Evolutionary conservation across 768 basidiomycete genomes (phyloP).

Genomic region (Suillus discolor): DNA sequence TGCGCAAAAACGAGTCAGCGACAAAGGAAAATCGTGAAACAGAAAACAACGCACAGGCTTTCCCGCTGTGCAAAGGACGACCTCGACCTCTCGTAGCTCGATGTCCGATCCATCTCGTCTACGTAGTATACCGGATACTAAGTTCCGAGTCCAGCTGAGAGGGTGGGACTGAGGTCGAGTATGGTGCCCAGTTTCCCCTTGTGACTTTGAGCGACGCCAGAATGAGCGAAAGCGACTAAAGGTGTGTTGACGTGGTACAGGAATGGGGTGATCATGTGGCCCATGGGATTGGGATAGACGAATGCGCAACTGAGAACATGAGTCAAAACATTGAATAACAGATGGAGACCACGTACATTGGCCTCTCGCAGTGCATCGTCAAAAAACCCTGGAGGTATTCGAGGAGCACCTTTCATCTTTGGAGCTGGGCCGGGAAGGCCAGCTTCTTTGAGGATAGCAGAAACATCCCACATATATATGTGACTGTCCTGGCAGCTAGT

Average conservation of each 20-base stretch:
- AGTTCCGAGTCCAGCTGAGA: not conserved
- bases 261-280: not conserved
- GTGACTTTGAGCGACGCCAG: not conserved
- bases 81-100: not conserved
- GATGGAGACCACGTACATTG: not conserved
- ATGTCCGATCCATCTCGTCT: not conserved
- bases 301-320: not conserved
- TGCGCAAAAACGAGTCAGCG: not conserved
- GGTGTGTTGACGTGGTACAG: not conserved
- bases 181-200: not conserved
- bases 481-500: rapidly evolving
- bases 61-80: not conserved
- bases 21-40: not conserved
- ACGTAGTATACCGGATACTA: not conserved
- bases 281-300: not conserved
- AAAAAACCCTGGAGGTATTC: not conserved
- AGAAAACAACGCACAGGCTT: not conserved
- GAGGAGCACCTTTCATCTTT: not conserved
- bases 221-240: not conserved
- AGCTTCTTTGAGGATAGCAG: not conserved
- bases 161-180: not conserved
- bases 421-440: not conserved
- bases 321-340: not conserved
- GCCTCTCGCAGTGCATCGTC: not conserved
- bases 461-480: not conserved